phyloP scores from a whole-genome alignment of 2,329 filamentous ascomycete species.

The Sphaerulina populicola region DNA sequence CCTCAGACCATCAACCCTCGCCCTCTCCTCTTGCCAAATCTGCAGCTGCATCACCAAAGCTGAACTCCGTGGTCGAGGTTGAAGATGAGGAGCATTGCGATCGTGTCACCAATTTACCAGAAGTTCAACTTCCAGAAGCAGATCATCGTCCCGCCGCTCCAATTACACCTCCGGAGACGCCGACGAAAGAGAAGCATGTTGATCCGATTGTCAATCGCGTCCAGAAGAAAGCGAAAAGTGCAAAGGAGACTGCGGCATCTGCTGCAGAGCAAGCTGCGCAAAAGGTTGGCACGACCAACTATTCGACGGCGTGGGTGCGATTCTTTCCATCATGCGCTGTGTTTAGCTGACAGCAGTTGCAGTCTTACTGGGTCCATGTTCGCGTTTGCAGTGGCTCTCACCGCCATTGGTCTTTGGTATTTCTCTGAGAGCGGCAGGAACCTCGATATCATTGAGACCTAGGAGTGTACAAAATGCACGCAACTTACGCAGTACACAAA shows the following conservation, averaged over 20 bases:
- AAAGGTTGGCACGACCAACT: conserved; percentile 1
- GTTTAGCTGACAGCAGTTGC: not conserved
- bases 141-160: conserved; percentile 21
- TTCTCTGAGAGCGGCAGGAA: conserved; percentile 7
- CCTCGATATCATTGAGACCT: conserved; percentile 11
- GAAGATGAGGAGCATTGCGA: conserved; percentile 19
- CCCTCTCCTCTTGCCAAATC: conserved; percentile 9
- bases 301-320: conserved; percentile 5
- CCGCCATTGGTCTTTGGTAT: conserved; percentile 11
- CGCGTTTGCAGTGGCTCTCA: conserved; percentile 13
- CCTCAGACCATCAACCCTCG: conserved; percentile 7
- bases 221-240: conserved; percentile 11
- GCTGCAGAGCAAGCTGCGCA: conserved; percentile 2
- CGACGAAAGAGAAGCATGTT: conserved; percentile 21
- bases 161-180: conserved; percentile 32
- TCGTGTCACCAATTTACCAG: conserved; percentile 9
- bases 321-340: not conserved
- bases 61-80: conserved; percentile 28
- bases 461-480: not conserved
- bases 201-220: conserved; percentile 2
- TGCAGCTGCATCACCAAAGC: conserved; percentile 16
- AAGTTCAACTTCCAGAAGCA: conserved; percentile 9
- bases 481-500: not conserved
- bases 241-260: conserved; percentile 16
- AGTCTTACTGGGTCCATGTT: conserved; percentile 13